Percentiles rank a stretch among this genome's conserved stretches.
phyloP scores from a whole-genome alignment of 768 basidiomycete genomes.

The Mycena venus region DNA sequence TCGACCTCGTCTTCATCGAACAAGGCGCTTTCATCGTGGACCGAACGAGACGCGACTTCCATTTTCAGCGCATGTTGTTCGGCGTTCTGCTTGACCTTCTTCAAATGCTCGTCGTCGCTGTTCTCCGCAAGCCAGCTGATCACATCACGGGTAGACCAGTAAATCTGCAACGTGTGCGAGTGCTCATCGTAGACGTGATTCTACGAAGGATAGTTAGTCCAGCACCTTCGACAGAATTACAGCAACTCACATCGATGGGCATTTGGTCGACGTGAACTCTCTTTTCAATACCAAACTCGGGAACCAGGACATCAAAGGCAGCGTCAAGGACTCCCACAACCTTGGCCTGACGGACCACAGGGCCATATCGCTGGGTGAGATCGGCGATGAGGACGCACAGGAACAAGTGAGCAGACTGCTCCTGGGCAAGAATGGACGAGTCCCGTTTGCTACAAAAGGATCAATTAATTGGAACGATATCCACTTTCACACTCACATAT shows the following conservation, averaged over 20 bases:
- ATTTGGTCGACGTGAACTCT: conserved; percentile 99
- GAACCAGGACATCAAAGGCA: conserved; percentile 95
- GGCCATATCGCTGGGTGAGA: conserved; percentile 94
- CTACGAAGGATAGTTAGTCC: conserved; percentile 54
- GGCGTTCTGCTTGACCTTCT: conserved; percentile 93
- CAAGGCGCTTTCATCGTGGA: conserved; percentile 88
- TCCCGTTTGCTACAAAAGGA: conserved; percentile 79
- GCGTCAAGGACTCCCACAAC: conserved; percentile 97
- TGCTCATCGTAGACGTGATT: conserved; percentile 98
- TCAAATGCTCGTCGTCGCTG: conserved; percentile 95
- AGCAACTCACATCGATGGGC: conserved; percentile 88
- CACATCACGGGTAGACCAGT: conserved; percentile 96
- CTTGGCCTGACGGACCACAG: conserved; percentile 94
- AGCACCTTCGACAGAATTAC: background rate
- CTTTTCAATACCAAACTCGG: conserved; percentile 99
- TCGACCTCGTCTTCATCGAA: conserved; percentile 91
- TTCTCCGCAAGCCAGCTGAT: conserved; percentile 96
- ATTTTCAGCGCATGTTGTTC: conserved; percentile 93
- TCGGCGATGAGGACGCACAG: conserved; percentile 95
- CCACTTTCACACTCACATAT: conserved; percentile 75
- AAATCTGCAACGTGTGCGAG: conserved; percentile 90
- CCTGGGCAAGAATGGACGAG: conserved; percentile 92
- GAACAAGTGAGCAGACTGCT: conserved; percentile 96
- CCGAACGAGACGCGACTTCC: conserved; percentile 89
- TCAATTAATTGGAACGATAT: conserved; percentile 11